phyloP scores from a whole-genome alignment of 306 rosid species.

The Glycine latifolia region DNA sequence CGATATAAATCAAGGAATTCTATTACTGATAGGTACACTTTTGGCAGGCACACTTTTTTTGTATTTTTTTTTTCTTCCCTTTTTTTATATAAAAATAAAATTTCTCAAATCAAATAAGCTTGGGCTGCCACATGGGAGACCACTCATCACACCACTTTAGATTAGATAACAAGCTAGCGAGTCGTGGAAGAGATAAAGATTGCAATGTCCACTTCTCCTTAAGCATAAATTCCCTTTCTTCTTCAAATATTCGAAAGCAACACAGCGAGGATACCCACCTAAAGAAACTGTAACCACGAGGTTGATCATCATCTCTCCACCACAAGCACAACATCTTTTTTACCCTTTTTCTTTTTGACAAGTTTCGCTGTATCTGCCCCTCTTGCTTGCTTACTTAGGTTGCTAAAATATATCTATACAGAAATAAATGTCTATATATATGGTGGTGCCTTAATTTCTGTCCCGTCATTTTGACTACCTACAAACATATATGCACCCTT shows the following conservation, averaged over 20 bases:
- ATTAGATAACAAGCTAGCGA: background rate
- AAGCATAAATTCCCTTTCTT: conserved; percentile 15
- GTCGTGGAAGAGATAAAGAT: conserved; percentile 7
- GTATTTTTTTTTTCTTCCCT: too few species aligned
- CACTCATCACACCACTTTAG: conserved; percentile 14
- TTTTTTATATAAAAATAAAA: background rate
- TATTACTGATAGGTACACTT: too few species aligned
- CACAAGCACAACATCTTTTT: conserved; percentile 14
- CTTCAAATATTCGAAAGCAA: conserved; percentile 29
- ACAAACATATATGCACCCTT: background rate
- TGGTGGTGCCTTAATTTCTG: background rate
- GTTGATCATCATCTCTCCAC: background rate
- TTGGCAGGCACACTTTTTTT: too few species aligned
- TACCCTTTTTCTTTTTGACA: background rate
- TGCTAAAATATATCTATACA: background rate
- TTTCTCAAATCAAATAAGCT: background rate
- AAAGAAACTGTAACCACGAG: background rate
- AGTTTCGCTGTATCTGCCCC: background rate
- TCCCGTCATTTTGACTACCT: background rate
- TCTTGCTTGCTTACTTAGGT: background rate
- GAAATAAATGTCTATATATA: background rate
- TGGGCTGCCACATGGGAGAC: background rate
- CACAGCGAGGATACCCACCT: background rate
- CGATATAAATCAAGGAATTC: too few species aligned
- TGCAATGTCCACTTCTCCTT: background rate